Evolutionary conservation across 345 rosid species (phyloP).

Genomic region (Pseudoturritis turrita): DNA sequence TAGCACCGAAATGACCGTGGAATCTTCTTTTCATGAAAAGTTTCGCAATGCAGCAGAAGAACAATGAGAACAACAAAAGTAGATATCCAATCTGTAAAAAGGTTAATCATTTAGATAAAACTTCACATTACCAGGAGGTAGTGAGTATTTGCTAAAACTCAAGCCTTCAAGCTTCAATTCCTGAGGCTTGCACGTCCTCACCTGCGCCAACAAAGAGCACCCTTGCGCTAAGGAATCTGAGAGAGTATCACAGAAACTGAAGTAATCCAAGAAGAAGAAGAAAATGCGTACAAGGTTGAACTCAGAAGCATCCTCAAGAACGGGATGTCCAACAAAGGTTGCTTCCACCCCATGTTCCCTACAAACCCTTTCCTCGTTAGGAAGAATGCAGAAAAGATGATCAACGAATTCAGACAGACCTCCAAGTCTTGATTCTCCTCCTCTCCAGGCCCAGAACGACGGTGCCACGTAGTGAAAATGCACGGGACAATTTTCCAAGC

Average conservation of each 20-base stretch:
- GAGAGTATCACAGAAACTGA: neutral
- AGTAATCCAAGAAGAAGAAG: conserved; percentile 7
- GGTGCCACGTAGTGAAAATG: conserved; percentile 94
- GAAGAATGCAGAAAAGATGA: conserved; percentile 90
- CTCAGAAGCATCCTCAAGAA: conserved; percentile 73
- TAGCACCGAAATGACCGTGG: conserved; percentile 60
- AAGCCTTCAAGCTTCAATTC: conserved; percentile 48
- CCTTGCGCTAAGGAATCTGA: neutral
- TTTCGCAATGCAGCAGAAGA: neutral
- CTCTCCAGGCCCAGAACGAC: conserved; percentile 99
- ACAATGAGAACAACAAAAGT: conserved; percentile 3
- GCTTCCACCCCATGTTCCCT: conserved; percentile 62
- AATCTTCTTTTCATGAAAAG: conserved; percentile 43
- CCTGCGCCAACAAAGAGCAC: conserved; percentile 34
- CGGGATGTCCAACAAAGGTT: conserved; percentile 83
- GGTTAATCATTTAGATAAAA: neutral
- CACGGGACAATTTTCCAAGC: conserved; percentile 33
- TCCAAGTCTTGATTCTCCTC: conserved; percentile 76
- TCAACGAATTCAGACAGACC: conserved; percentile 67
- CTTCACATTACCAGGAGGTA: conserved; percentile 55
- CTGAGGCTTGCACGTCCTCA: conserved; percentile 28
- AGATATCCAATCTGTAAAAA: neutral
- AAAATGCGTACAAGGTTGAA: conserved; percentile 43
- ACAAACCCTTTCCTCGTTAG: conserved; percentile 64
- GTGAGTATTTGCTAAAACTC: conserved; percentile 37